Evolutionary conservation across 352 stramenopile species (phyloP), one percentile per base, ranked within the genome.

Genomic region (Elongisporangium undulatum): DNA sequence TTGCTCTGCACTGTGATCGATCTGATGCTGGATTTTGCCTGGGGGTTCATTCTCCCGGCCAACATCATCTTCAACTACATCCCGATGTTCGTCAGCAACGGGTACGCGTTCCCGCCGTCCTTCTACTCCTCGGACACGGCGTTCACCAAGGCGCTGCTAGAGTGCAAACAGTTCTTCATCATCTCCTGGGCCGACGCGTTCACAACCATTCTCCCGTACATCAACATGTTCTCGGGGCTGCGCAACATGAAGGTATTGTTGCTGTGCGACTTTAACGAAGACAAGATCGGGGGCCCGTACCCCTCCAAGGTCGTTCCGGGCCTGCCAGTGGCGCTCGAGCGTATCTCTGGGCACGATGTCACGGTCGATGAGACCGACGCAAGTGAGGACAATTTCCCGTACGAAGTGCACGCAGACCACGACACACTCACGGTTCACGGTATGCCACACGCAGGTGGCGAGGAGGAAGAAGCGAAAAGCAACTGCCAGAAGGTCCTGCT

Each of bases 91-190:
- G 52, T 72, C 2, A 34, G 23, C 53, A 62, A 72, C 55, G 34
- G 64, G 16, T 59, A 69, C 23, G 55, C 52, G 13, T 64, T 72
- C 15, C 57, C 68, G 7, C 52, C 56, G 15, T 55, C 63, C 2
- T 72, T 75, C 26, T 63, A 56, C 23, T 70, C 72, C 41, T 75
- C 64, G 2, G 68, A 75, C 41, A 75, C 68, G 4, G 52, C 56
- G 3, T 59, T 67, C 24, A 75, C 64, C 26, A 68, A 67, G 34
- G 68, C 58, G 3, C 63, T 72, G 41, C 54, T 75, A 4, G 64
- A 75, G 51, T 70, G 64, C 62, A 67, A 72, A 58, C 68, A 75
- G 57, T 75, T 75, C 55, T 75, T 75, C 53, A 70, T 72, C 61
- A 62, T 62, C 22, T 67, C 57, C 1, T 75, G 64, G 64, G 34